Percentiles rank a stretch among this genome's conserved stretches.
phyloP scores from a whole-genome alignment of 2,329 filamentous ascomycete species.

The Mycogone perniciosa region DNA sequence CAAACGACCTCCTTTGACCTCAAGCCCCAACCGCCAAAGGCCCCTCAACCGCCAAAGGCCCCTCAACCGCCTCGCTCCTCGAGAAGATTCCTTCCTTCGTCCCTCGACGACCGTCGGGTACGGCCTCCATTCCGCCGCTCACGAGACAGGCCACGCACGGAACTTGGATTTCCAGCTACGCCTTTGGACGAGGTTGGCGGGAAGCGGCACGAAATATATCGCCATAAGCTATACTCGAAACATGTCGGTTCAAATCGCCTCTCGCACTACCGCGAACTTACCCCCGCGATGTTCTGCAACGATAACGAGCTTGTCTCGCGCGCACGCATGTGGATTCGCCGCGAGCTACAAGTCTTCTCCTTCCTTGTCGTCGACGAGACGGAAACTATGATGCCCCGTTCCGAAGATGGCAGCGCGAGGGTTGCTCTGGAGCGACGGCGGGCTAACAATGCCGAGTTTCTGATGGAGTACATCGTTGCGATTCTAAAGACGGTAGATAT shows the following conservation, averaged over 20 bases:
- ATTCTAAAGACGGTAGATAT: conserved; percentile 79
- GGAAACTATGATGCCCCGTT: conserved; percentile 12
- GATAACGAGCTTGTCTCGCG: conserved; percentile 66
- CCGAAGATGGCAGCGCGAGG: conserved; percentile 4
- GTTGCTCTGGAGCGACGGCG: conserved; percentile 25
- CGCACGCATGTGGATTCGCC: conserved; percentile 72
- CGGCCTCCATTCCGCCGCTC: conserved; percentile 1
- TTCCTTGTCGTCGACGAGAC: conserved; percentile 48
- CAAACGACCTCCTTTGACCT: conserved; percentile 49
- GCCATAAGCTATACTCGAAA: conserved; percentile 63
- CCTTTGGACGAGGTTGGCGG: conserved; percentile 16
- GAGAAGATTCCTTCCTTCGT: not conserved
- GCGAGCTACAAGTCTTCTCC: conserved; percentile 77
- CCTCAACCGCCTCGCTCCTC: not conserved
- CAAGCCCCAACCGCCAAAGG: conserved; percentile 25
- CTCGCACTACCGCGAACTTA: conserved; percentile 71
- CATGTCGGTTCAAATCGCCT: conserved; percentile 75
- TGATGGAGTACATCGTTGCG: conserved; percentile 79
- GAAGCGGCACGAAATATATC: conserved; percentile 67
- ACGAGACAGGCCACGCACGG: conserved; percentile 7
- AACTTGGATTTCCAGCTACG: not conserved
- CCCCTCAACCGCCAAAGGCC: not conserved
- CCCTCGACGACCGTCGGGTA: not conserved
- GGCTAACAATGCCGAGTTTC: conserved; percentile 69
- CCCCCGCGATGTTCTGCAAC: conserved; percentile 56